Evolutionary conservation across 1,139 yeast genomes (phyloP).

Genomic region (Pichia norvegensis): DNA sequence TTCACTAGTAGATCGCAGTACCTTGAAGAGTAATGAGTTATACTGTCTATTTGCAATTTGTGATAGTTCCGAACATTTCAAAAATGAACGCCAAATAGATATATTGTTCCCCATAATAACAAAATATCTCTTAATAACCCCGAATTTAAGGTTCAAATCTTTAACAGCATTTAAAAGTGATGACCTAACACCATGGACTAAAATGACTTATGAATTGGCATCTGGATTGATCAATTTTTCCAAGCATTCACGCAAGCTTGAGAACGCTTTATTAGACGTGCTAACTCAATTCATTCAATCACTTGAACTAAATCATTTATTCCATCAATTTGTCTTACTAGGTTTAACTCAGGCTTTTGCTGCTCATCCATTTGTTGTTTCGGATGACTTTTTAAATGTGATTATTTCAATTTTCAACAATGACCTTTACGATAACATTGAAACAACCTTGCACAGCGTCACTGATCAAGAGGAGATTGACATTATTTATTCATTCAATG

Average conservation of each 20-base stretch:
- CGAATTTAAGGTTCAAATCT: constrained; percentile 36
- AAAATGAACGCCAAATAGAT: constrained; percentile 42
- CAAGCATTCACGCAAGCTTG: constrained; percentile 31
- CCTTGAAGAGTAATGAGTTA: constrained; percentile 36
- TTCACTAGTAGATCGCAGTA: not conserved
- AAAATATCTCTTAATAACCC: constrained; percentile 52
- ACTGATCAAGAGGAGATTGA: constrained; percentile 12
- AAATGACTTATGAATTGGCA: constrained; percentile 24
- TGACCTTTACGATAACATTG: constrained; percentile 19
- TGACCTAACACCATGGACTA: constrained; percentile 28
- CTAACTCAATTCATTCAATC: constrained; percentile 25
- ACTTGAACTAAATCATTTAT: constrained; percentile 27
- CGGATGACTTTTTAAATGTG: constrained; percentile 28
- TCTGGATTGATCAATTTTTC: constrained; percentile 30
- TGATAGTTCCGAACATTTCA: constrained; percentile 39
- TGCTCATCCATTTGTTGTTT: constrained; percentile 31
- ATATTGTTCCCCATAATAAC: constrained; percentile 46
- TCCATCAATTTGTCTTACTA: constrained; percentile 38
- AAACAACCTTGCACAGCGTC: constrained; percentile 13
- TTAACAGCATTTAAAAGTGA: constrained; percentile 23
- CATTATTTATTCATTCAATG: constrained; percentile 17
- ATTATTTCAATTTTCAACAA: constrained; percentile 40
- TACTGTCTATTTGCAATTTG: constrained; percentile 67
- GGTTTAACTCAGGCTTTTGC: constrained; percentile 42
- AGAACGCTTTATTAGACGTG: constrained; percentile 4